A percentile compares a stretch with the other conserved stretches of the same genome.
phyloP scores from a whole-genome alignment of 768 basidiomycete species.

The Serpula lacrymans region DNA sequence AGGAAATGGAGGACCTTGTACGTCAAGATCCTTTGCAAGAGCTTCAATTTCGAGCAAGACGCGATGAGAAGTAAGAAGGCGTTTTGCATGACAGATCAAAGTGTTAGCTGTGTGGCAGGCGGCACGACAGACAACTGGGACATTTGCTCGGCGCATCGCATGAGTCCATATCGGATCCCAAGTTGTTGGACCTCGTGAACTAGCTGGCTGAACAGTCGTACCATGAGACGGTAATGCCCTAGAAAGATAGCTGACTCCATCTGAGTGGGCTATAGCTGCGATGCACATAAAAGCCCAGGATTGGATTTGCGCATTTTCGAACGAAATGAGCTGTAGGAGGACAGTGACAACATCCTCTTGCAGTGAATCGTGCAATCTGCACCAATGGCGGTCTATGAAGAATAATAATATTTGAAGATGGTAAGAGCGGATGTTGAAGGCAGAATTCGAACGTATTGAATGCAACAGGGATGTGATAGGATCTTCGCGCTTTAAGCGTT shows the following conservation, averaged over 20 bases:
- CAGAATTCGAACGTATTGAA: slow-evolving; percentile 36
- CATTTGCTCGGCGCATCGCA: slow-evolving; percentile 69
- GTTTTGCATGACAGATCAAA: slow-evolving; percentile 43
- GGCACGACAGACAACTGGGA: slow-evolving; percentile 69
- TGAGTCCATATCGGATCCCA: slow-evolving; percentile 87
- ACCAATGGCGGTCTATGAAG: slow-evolving; percentile 79
- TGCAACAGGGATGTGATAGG: slow-evolving; percentile 56
- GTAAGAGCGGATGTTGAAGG: slow-evolving; percentile 38
- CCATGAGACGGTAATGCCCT: slow-evolving; percentile 4
- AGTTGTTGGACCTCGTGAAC: slow-evolving; percentile 24
- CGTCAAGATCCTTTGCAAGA: slow-evolving; percentile 76
- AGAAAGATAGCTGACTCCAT: slow-evolving; percentile 19
- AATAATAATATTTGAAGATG: slow-evolving; percentile 80
- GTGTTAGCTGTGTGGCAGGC: slow-evolving; percentile 69
- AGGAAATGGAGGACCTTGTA: slow-evolving; percentile 86
- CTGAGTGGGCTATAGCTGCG: slow-evolving; percentile 63
- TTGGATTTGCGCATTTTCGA: slow-evolving; percentile 64
- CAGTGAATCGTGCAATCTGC: slow-evolving; percentile 51
- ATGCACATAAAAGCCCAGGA: slow-evolving; percentile 85
- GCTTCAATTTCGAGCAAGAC: slow-evolving; percentile 73
- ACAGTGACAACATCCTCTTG: slow-evolving; percentile 53
- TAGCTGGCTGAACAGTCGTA: not conserved
- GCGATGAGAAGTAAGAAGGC: slow-evolving; percentile 50
- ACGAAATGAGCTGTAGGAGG: slow-evolving; percentile 58
- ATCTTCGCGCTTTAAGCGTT: slow-evolving; percentile 54